Evolutionary conservation across 2,329 filamentous ascomycete genomes (phyloP).

Genomic region (Raffaelea arxii): DNA sequence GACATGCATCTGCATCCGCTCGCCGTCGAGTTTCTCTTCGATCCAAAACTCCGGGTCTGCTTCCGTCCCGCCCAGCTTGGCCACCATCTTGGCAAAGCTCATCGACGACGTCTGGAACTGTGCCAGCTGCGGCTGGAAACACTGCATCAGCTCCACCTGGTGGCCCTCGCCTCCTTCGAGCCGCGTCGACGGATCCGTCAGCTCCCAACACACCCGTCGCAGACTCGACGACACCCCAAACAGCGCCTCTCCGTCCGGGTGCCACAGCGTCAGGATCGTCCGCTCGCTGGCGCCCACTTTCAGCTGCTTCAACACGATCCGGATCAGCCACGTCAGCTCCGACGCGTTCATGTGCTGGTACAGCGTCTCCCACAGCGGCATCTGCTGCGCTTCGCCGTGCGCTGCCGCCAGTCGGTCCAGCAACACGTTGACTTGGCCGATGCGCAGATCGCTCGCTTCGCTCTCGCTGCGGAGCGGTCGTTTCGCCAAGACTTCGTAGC

Average conservation of each 20-base stretch:
- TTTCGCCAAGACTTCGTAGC: constrained; percentile 78
- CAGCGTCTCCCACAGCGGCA: constrained; percentile 72
- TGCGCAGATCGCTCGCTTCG: constrained; percentile 66
- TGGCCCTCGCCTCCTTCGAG: constrained; percentile 69
- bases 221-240: constrained; percentile 91
- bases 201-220: constrained; percentile 87
- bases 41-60: constrained; percentile 84
- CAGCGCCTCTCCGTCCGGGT: constrained; percentile 64
- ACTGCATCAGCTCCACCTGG: constrained; percentile 76
- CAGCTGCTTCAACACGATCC: constrained; percentile 78
- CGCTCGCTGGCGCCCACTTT: constrained; percentile 72
- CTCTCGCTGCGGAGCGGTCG: constrained; percentile 64
- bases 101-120: constrained; percentile 78
- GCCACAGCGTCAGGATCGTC: constrained; percentile 77
- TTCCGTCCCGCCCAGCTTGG: constrained; percentile 52
- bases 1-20: constrained; percentile 97
- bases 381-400: constrained; percentile 72
- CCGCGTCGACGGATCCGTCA: constrained; percentile 62
- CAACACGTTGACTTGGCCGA: constrained; percentile 81
- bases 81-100: constrained; percentile 70
- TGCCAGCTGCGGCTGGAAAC: constrained; percentile 91
- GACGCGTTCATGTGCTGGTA: constrained; percentile 89
- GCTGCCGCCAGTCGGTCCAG: constrained; percentile 70
- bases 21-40: constrained; percentile 94
- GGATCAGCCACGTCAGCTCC: constrained; percentile 88